A percentile compares a stretch with the other conserved stretches of the same genome.
phyloP scores from a whole-genome alignment of 257 asterid genomes.

The Penstemon eatonii region DNA sequence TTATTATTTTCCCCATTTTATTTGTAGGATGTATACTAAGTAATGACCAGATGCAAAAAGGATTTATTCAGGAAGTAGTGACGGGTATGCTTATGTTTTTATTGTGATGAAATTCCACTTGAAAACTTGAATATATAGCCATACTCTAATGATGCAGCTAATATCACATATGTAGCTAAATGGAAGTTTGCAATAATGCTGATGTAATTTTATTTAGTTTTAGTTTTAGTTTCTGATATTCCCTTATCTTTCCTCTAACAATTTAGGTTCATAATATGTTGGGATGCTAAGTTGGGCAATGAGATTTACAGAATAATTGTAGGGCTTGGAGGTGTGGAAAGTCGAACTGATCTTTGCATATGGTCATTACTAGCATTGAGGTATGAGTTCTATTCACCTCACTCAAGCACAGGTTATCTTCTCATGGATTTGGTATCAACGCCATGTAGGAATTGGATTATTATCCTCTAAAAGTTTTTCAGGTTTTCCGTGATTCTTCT shows the following conservation, averaged over 20 bases:
- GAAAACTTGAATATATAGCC: neutral
- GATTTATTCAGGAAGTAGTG: no score
- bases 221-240: conserved; percentile 13
- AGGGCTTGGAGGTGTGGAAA: conserved; percentile 74
- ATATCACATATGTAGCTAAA: neutral
- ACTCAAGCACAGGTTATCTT: neutral
- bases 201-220: neutral
- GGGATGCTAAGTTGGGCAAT: conserved; percentile 65
- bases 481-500: no score
- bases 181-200: neutral
- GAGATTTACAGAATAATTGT: conserved; percentile 82
- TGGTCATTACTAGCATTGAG: conserved; percentile 85
- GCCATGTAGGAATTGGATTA: no score
- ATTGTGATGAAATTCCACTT: neutral
- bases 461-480: no score
- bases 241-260: neutral
- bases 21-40: no score
- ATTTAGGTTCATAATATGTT: conserved; percentile 77
- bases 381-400: conserved; percentile 35
- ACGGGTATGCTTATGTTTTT: no score
- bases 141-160: conserved; percentile 16
- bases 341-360: conserved; percentile 73
- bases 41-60: no score
- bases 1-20: neutral
- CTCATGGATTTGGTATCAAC: neutral